Evolutionary conservation across 208 protist genomes (phyloP), one percentile per base, ranked within the genome.

Genomic region (Angomonas ambiguus): DNA sequence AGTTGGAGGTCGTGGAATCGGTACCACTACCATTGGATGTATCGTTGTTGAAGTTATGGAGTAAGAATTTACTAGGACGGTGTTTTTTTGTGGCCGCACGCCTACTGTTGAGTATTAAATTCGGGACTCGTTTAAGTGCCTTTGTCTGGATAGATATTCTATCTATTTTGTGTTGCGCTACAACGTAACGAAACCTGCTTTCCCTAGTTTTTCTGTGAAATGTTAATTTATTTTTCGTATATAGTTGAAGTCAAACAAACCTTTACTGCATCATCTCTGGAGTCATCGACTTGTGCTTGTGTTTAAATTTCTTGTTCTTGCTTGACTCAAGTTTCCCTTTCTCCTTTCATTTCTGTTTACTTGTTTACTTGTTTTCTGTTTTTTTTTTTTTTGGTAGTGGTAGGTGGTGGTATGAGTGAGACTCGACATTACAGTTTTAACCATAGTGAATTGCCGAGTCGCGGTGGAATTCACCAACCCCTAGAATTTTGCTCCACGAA

Each of bases 401-500:
- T 33, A 28, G 20, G 28, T 33, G 8, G 28, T 48, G 31, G 5
- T 2, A 59, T 34, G 53, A 32, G 34, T 31, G 53, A 34, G 16
- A 5, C 2, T 16, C 6, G 45, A 16, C 41, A 53, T 6, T 56
- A 70, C 65, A 69, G 48, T 6, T 76, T 80, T 62, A 48, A 62
- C 24, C 70, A 74, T 66, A 35, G 49, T 25, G 8, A 65, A 1
- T 51, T 80, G 24, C 62, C 64, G 0, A 79, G 73, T 20, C 38
- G 61, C 24, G 60, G 61, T 16, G 63, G 62, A 24, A 42, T 41
- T 1, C 18, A 65, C 20, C 68, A 74, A 11, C 65, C 72, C 0
- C 68, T 32, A 22, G n/a, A 32, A 65, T 83, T 91, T 65, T 42
- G 63, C 2, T 87, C 76, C 18, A 95, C 89, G 5, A 55, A 63